Percentiles rank a stretch among this genome's conserved stretches.
Evolutionary conservation across 169 alveolate species (phyloP).

Genomic region (Eimeria nieschulzi): DNA sequence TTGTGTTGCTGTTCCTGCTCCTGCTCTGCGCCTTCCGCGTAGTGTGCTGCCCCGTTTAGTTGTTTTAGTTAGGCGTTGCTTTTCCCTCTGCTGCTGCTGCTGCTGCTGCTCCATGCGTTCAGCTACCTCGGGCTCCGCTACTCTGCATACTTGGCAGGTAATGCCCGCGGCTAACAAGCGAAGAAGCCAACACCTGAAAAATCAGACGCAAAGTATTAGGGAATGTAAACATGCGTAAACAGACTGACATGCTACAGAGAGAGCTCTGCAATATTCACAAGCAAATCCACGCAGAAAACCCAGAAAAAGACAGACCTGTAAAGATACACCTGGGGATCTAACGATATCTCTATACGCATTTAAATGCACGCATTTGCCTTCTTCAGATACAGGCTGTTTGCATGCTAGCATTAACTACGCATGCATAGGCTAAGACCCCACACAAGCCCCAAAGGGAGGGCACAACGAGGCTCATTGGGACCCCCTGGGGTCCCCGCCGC

Average conservation of each 20-base stretch:
- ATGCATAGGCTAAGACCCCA: not conserved
- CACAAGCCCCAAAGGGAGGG: not conserved
- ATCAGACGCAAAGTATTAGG: not conserved
- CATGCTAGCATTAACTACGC: too few species aligned
- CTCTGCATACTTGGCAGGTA: conserved; percentile 23
- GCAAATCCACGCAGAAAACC: not conserved
- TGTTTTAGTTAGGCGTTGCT: not conserved
- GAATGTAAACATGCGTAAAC: not conserved
- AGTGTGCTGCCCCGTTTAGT: not conserved
- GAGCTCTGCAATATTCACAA: not conserved
- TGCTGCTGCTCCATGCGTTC: conserved; percentile 17
- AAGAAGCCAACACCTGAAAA: conserved; percentile 57
- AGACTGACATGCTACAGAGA: not conserved
- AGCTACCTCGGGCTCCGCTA: conserved; percentile 13
- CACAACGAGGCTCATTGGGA: not conserved
- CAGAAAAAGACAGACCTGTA: too few species aligned
- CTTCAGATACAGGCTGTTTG: too few species aligned
- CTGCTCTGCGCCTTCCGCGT: not conserved
- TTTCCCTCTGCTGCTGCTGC: not conserved
- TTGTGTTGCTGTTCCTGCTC: not conserved
- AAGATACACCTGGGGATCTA: too few species aligned
- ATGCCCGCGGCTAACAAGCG: conserved; percentile 8
- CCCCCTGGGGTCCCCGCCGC: too few species aligned
- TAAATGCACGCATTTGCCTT: too few species aligned
- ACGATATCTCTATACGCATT: too few species aligned